Conservation (phyloP, 176 grass and related monocot species). For the bread wheat (Triticum aestivum) region IWGSC_CS_RefSeq_v2.1 NC_057810.1:717946687-717947186, state of each 20-base stretch:
- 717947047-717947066: background rate
- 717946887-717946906: background rate
- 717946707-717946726: too few species aligned
- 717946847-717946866: background rate
- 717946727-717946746: too few species aligned
- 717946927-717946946: background rate
- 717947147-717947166: conserved; percentile 20
- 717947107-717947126: conserved; percentile 24
- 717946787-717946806: too few species aligned
- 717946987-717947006: background rate
- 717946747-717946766: too few species aligned
- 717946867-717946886: background rate
- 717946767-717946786: too few species aligned
- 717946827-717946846: background rate
- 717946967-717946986: background rate
- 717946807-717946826: too few species aligned
- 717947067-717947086: conserved; percentile 9
- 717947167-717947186: background rate
- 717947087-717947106: conserved; percentile 16
- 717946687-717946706: too few species aligned
- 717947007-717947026: background rate
- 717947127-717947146: conserved; percentile 38
- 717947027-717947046: too few species aligned
- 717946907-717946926: background rate
- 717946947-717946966: conserved; percentile 12